Evolutionary conservation across 495 filamentous ascomycete genomes (phyloP).

Genomic region (Aspergillus cristatus): DNA sequence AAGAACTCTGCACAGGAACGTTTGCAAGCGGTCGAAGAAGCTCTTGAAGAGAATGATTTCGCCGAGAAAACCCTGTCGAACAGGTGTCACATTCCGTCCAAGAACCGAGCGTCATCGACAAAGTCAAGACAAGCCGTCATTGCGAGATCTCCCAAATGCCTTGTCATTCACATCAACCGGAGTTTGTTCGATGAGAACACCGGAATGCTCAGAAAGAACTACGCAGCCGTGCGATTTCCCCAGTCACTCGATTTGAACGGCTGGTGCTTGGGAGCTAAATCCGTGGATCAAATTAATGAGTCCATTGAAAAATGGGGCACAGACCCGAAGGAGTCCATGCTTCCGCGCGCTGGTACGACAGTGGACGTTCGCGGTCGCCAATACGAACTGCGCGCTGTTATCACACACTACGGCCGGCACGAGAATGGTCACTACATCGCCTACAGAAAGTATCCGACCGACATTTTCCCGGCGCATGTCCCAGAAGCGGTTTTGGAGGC

Average conservation of each 20-base stretch:
- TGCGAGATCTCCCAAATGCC: conserved; percentile 64
- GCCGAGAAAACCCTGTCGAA: conserved; percentile 63
- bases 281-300: conserved; percentile 16
- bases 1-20: conserved; percentile 33
- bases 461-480: conserved; percentile 23
- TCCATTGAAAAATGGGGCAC: conserved; percentile 55
- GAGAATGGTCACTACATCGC: conserved; percentile 96
- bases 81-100: conserved; percentile 63
- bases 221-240: conserved; percentile 68
- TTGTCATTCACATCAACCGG: conserved; percentile 83
- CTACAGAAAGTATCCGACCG: conserved; percentile 58
- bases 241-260: conserved; percentile 58
- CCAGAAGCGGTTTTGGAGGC: conserved; percentile 28
- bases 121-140: conserved; percentile 88
- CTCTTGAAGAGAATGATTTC: conserved; percentile 72
- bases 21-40: conserved; percentile 53
- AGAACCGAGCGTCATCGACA: conserved; percentile 56
- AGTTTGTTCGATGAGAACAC: conserved; percentile 81
- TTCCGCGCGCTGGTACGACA: conserved; percentile 38
- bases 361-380: conserved; percentile 34
- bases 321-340: conserved; percentile 59
- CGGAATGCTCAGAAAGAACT: conserved; percentile 72
- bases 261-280: conserved; percentile 61
- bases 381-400: conserved; percentile 75
- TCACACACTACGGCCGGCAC: conserved; percentile 84